A percentile compares a stretch with the other conserved stretches of the same genome.
Evolutionary conservation across 2,329 filamentous ascomycete genomes (phyloP).

Genomic region (Raffaelea albimanens): DNA sequence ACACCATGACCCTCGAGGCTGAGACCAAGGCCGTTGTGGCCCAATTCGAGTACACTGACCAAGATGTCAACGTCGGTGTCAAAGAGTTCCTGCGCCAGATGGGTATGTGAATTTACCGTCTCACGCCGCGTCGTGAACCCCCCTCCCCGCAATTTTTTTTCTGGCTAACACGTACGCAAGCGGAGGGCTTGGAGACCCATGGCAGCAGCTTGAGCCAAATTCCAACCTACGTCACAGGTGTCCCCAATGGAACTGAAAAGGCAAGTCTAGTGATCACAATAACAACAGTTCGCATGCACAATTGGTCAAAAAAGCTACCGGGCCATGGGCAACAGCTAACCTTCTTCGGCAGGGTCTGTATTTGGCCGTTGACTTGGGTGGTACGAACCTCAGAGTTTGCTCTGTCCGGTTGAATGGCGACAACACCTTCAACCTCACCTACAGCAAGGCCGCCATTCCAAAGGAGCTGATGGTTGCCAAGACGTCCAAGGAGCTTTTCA

Average conservation of each 20-base stretch:
- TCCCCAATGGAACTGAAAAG: constrained; percentile 97
- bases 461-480: constrained; percentile 83
- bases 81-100: constrained; percentile 82
- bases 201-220: constrained; percentile 87
- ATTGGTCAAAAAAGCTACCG: neutral
- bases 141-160: neutral
- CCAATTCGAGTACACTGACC: constrained; percentile 76
- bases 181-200: constrained; percentile 71
- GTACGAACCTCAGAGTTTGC: constrained; percentile 97
- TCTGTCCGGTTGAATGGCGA: constrained; percentile 90
- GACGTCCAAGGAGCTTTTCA: constrained; percentile 77
- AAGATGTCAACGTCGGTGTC: constrained; percentile 70
- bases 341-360: constrained; percentile 65
- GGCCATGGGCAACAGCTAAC: neutral
- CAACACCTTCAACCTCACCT: constrained; percentile 87
- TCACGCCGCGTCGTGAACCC: no score
- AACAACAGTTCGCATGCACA: neutral
- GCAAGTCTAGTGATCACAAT: constrained; percentile 37
- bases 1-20: constrained; percentile 52
- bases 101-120: constrained; percentile 31
- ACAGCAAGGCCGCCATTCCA: constrained; percentile 86
- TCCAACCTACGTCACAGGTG: constrained; percentile 89
- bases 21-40: constrained; percentile 73
- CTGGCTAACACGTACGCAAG: constrained; percentile 27
- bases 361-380: constrained; percentile 93